Conservation (phyloP, 129 eudicot species). For the Logfia minima region DNA sequence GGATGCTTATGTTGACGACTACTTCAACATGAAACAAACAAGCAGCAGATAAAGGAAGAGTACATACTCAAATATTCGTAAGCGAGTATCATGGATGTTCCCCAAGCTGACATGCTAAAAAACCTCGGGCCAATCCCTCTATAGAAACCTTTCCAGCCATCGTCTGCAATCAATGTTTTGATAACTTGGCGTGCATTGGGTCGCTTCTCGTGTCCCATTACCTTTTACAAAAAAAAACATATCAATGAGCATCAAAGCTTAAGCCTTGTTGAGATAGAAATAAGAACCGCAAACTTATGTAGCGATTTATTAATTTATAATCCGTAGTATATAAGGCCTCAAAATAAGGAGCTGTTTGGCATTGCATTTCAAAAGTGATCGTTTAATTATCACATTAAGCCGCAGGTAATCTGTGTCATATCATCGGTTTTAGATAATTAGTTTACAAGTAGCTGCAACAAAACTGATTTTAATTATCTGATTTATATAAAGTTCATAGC, state of each 20-base stretch:
- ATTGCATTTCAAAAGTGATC: neutral
- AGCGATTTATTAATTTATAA: neutral
- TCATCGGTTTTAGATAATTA: neutral
- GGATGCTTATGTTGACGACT: conserved; percentile 8
- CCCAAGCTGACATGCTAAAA: conserved; percentile 99
- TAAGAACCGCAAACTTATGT: neutral
- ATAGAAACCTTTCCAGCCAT: conserved; percentile 90
- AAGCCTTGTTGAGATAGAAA: neutral
- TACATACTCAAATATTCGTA: conserved; percentile 87
- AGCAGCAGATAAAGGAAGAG: neutral
- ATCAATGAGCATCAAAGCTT: conserved; percentile 18
- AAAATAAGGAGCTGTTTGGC: neutral
- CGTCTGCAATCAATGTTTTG: conserved; percentile 65
- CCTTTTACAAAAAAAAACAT: conserved; percentile 40
- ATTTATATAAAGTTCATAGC: neutral
- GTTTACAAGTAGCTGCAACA: neutral
- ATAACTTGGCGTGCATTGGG: conserved; percentile 75
- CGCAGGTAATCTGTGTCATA: neutral
- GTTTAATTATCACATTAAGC: neutral
- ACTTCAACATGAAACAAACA: neutral
- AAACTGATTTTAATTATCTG: neutral
- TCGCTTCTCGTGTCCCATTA: conserved; percentile 73
- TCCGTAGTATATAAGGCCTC: neutral
- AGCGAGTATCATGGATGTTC: conserved; percentile 97
- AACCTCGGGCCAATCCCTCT: conserved; percentile 98